A percentile compares a stretch with the other conserved stretches of the same genome.
Conservation (phyloP, 495 filamentous ascomycete genomes). For the Amphirosellinia nigrospora region DNA sequence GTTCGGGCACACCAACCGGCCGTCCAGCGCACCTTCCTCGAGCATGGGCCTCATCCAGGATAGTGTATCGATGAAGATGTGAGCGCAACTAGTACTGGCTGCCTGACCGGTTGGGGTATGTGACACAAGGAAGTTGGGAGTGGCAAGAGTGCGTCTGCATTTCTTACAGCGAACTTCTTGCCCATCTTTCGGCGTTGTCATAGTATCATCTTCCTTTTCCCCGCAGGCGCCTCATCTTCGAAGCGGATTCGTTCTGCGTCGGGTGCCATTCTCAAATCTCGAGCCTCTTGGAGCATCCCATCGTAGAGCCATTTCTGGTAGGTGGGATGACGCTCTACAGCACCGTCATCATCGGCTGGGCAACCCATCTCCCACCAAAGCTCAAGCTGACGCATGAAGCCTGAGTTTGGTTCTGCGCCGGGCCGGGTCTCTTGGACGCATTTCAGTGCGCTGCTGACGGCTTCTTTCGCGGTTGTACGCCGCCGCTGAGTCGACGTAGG, state of each 20-base stretch:
- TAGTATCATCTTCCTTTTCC: slow-evolving; percentile 19
- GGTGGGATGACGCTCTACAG: slow-evolving; percentile 65
- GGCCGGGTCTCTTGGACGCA: slow-evolving; percentile 68
- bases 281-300: slow-evolving; percentile 74
- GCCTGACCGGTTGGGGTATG: slow-evolving; percentile 40
- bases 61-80: slow-evolving; percentile 87
- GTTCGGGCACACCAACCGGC: slow-evolving; percentile 82
- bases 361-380: slow-evolving; percentile 87
- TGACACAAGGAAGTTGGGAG: slow-evolving; percentile 47
- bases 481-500: slow-evolving; percentile 31
- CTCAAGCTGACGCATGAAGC: slow-evolving; percentile 86
- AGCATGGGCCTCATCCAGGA: slow-evolving; percentile 91
- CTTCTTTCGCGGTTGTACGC: slow-evolving; percentile 36
- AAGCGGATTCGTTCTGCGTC: slow-evolving; percentile 80
- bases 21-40: slow-evolving; percentile 76
- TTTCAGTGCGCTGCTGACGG: slow-evolving; percentile 50
- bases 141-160: slow-evolving; percentile 61
- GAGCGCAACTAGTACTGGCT: slow-evolving; percentile 61
- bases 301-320: slow-evolving; percentile 93
- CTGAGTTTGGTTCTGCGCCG: slow-evolving; percentile 82
- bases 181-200: slow-evolving; percentile 31
- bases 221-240: slow-evolving; percentile 71
- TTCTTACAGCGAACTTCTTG: slow-evolving; percentile 68
- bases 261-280: slow-evolving; percentile 65
- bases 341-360: slow-evolving; percentile 61